These are phyloP conservation scores for Colletotrichum sp. DNA, from an alignment of 2,329 filamentous ascomycete species.

Conservation along the genomic window DNA sequence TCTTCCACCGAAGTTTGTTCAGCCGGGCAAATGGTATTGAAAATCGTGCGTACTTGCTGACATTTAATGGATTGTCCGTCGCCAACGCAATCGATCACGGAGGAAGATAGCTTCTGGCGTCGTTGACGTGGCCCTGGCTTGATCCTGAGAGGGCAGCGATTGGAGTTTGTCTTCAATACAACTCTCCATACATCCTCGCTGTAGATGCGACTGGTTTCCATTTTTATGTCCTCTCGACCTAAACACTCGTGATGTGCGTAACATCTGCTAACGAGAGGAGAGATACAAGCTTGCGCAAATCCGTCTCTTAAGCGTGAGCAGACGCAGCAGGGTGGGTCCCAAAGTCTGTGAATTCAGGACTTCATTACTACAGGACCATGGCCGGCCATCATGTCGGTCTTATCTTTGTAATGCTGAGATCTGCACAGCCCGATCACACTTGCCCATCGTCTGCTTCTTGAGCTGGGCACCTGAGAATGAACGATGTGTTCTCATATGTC, in stretches of 20 bases:
- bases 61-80: neutral
- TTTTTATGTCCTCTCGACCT: neutral
- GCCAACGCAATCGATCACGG: neutral
- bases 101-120: neutral
- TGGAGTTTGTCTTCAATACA: neutral
- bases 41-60: neutral
- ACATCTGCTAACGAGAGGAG: neutral
- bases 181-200: neutral
- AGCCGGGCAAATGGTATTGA: neutral
- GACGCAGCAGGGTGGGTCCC: neutral
- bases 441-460: neutral
- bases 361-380: neutral
- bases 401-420: neutral
- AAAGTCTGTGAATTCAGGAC: neutral
- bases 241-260: neutral
- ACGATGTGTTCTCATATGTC: neutral
- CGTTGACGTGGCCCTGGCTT: neutral
- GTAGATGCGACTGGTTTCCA: neutral
- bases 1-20: too few relatives aligned
- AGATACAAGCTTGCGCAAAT: neutral
- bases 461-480: neutral
- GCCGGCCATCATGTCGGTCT: neutral
- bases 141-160: neutral
- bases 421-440: neutral
- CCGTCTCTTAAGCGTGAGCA: neutral